Evolutionary conservation across 352 stramenopile genomes (phyloP).

Genomic region (Discostella stelligera): DNA sequence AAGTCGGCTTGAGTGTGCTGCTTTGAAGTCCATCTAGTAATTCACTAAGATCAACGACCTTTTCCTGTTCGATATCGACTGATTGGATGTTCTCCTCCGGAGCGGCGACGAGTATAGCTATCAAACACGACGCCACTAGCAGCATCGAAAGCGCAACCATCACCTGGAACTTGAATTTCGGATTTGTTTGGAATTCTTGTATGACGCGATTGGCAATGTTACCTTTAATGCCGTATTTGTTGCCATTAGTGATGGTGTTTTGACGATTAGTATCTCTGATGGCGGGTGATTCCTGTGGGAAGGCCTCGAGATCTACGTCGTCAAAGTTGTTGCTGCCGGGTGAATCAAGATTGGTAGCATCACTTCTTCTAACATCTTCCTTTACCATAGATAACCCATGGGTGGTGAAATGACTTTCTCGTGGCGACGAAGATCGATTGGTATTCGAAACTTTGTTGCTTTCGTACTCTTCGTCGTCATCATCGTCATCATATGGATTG

Average conservation of each 20-base stretch:
- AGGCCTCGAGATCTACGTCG: conserved; percentile 47
- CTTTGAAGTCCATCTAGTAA: neutral
- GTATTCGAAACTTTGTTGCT: neutral
- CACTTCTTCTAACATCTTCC: conserved; percentile 9
- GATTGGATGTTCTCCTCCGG: conserved; percentile 8
- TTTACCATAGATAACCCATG: conserved; percentile 25
- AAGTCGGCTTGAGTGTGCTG: too few relatives aligned
- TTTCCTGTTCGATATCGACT: neutral
- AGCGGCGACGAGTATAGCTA: conserved; percentile 6
- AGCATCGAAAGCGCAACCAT: conserved; percentile 16
- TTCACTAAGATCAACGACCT: neutral
- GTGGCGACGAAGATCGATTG: conserved; percentile 3
- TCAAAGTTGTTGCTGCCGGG: conserved; percentile 22
- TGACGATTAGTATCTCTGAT: neutral
- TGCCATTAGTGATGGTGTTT: conserved; percentile 10
- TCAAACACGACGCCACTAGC: conserved; percentile 14
- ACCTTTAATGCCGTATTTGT: neutral
- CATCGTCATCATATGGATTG: conserved; percentile 31
- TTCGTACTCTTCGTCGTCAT: neutral
- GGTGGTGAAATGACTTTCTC: conserved; percentile 13
- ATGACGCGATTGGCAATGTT: conserved; percentile 22
- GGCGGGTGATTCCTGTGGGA: neutral
- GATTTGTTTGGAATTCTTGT: conserved; percentile 34
- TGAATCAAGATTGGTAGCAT: neutral
- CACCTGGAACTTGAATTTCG: conserved; percentile 28